Conservation (phyloP, 208 protist genomes). For the Trypanosoma mega region DNA sequence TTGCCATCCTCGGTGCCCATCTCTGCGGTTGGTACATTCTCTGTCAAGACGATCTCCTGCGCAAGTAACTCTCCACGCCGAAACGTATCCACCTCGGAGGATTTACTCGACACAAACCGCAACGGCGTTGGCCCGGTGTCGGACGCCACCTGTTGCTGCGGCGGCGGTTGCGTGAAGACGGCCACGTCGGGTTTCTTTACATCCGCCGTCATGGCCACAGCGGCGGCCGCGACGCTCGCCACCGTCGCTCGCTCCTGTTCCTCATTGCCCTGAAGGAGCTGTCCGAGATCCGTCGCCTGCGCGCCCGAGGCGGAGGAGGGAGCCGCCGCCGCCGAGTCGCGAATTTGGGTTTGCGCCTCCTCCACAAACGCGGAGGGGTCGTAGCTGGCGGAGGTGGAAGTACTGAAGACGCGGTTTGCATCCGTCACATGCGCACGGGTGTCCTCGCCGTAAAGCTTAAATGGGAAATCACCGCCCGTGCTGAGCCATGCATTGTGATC, state of each 20-base stretch:
- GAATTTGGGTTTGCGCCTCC: constrained; percentile 40
- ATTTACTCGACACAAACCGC: background rate
- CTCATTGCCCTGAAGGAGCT: background rate
- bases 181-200: constrained; percentile 2
- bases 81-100: background rate
- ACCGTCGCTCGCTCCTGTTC: background rate
- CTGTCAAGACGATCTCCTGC: constrained; percentile 9
- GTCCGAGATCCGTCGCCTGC: background rate
- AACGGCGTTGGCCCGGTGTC: background rate
- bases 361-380: constrained; percentile 48
- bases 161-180: background rate
- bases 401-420: constrained; percentile 52
- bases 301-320: no score
- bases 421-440: constrained; percentile 30
- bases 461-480: constrained; percentile 12
- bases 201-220: constrained; percentile 20
- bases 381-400: constrained; percentile 47
- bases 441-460: constrained; percentile 64
- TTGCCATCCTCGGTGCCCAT: constrained; percentile 28
- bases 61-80: background rate
- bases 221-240: constrained; percentile 14
- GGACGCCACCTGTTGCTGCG: background rate
- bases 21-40: constrained; percentile 7
- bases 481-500: background rate
- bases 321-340: no score